Conservation (phyloP, 1,139 yeast species). For the Candida pseudoviswanathii region DNA sequence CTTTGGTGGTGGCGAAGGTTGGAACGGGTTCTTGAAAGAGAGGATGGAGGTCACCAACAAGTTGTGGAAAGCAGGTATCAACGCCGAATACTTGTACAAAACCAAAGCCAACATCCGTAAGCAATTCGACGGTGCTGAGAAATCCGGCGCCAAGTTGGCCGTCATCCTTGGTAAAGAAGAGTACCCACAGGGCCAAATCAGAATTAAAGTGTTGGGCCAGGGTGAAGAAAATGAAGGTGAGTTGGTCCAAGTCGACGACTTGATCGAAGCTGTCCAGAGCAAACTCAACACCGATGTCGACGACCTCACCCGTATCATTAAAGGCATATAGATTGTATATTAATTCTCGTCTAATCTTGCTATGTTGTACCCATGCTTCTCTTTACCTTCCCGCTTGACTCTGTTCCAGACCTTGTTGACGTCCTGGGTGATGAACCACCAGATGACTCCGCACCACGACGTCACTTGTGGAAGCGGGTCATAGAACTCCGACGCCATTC, state of each 20-base stretch:
- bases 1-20: conserved; percentile 95
- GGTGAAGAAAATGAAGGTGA: conserved; percentile 89
- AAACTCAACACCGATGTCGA: conserved; percentile 58
- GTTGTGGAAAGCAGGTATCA: conserved; percentile 88
- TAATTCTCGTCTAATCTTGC: conserved; percentile 26
- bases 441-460: conserved; percentile 79
- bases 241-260: conserved; percentile 59
- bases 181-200: conserved; percentile 73
- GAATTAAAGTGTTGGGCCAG: conserved; percentile 86
- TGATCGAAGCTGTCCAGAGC: conserved; percentile 56
- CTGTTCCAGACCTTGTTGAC: conserved; percentile 77
- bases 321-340: conserved; percentile 7
- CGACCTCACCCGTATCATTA: conserved; percentile 45
- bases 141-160: conserved; percentile 86
- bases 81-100: conserved; percentile 88
- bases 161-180: conserved; percentile 96
- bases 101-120: conserved; percentile 91
- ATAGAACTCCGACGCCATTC: conserved; percentile 79
- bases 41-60: conserved; percentile 82
- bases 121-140: conserved; percentile 97
- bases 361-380: conserved; percentile 34
- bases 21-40: conserved; percentile 90
- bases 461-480: conserved; percentile 76
- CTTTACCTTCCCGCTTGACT: conserved; percentile 62
- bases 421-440: conserved; percentile 69